Percentiles rank a stretch among this genome's conserved stretches.
Evolutionary conservation across 1,139 yeast genomes (phyloP).

Genomic region (Ashbya aceris): DNA sequence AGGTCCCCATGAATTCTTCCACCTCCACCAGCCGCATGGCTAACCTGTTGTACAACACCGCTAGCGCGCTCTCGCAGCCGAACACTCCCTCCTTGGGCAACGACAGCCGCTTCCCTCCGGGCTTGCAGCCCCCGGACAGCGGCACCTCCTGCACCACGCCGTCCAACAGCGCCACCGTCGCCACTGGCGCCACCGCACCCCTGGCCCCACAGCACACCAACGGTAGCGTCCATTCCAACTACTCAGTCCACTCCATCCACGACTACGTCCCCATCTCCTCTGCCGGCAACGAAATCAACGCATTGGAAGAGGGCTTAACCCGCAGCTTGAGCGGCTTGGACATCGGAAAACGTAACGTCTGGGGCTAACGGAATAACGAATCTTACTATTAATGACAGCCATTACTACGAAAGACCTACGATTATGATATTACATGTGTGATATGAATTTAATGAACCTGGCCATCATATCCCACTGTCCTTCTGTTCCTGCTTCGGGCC

Average conservation of each 20-base stretch:
- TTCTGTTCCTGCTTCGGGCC: no score
- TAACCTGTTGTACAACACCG: constrained; percentile 8
- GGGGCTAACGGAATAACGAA: constrained; percentile 8
- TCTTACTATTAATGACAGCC: constrained; percentile 1
- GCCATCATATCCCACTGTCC: no score
- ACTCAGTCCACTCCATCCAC: constrained; percentile 26
- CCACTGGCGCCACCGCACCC: constrained; percentile 8
- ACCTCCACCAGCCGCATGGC: constrained; percentile 8
- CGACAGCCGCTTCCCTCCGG: constrained; percentile 17
- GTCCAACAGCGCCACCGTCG: constrained; percentile 2
- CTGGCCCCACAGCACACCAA: constrained; percentile 28
- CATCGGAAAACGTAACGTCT: constrained; percentile 13
- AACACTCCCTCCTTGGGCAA: constrained; percentile 28
- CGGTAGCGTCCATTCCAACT: constrained; percentile 29
- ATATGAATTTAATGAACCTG: no score
- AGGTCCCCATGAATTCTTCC: constrained; percentile 13
- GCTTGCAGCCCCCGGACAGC: constrained; percentile 10
- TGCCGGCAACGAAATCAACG: constrained; percentile 11
- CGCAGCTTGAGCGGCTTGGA: constrained; percentile 29
- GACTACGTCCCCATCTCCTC: constrained; percentile 15
- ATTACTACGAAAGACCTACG: neutral
- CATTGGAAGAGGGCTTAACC: constrained; percentile 25
- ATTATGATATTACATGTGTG: neutral
- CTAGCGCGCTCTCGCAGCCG: constrained; percentile 25
- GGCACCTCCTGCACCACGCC: constrained; percentile 9